Percentiles rank a stretch among this genome's conserved stretches.
Evolutionary conservation across 2,329 filamentous ascomycete species (phyloP).

Genomic region (Paraphaeosphaeria minitans): DNA sequence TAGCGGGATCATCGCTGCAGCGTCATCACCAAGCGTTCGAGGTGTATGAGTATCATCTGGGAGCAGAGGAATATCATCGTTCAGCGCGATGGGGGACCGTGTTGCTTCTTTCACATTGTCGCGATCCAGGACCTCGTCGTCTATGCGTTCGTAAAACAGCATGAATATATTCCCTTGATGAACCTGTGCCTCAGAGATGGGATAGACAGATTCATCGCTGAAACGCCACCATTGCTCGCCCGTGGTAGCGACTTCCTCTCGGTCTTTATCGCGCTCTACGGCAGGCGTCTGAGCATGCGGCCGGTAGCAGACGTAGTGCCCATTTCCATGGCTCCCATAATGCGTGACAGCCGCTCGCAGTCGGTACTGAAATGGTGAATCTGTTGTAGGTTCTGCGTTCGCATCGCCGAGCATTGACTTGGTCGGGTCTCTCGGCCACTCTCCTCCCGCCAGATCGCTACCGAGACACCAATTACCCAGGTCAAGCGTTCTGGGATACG

Average conservation of each 20-base stretch:
- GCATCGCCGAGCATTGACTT: slow-evolving; percentile 74
- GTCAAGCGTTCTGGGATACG: slow-evolving; percentile 75
- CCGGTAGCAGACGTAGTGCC: slow-evolving; percentile 92
- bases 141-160: slow-evolving; percentile 83
- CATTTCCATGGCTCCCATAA: slow-evolving; percentile 89
- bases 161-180: slow-evolving; percentile 87
- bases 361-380: slow-evolving; percentile 64
- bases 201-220: slow-evolving; percentile 83
- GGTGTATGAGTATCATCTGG: slow-evolving; percentile 11
- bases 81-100: neutral
- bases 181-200: slow-evolving; percentile 74
- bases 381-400: slow-evolving; percentile 42
- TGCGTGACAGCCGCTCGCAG: slow-evolving; percentile 86
- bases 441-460: slow-evolving; percentile 60
- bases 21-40: slow-evolving; percentile 8
- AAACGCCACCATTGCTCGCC: slow-evolving; percentile 80
- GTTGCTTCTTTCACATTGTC: neutral
- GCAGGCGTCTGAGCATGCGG: slow-evolving; percentile 59
- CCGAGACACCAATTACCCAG: slow-evolving; percentile 86
- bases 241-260: slow-evolving; percentile 29
- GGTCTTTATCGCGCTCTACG: slow-evolving; percentile 16
- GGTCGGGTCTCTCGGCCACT: slow-evolving; percentile 72
- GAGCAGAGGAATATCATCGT: slow-evolving; percentile 27
- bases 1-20: slow-evolving; percentile 23
- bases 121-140: slow-evolving; percentile 51